These are phyloP conservation scores for Podospora australis DNA, from an alignment of 495 filamentous ascomycete genomes.

Conservation along the genomic window DNA sequence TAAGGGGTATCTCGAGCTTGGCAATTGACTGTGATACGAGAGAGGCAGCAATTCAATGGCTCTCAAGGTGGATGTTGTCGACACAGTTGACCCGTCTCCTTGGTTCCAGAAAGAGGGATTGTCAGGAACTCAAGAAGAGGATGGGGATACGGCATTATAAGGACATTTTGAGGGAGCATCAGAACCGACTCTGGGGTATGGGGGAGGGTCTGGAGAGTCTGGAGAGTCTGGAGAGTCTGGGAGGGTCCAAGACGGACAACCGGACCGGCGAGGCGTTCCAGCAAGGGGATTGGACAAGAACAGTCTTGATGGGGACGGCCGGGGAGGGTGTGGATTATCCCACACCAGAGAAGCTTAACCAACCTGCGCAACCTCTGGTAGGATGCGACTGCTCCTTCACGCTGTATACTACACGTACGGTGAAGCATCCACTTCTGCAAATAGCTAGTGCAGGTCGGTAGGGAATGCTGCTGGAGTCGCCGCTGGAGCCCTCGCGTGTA, in stretches of 20 bases:
- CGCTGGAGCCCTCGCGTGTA: not conserved
- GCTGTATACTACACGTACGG: not conserved
- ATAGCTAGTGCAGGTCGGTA: constrained; percentile 11
- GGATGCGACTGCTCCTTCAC: constrained; percentile 6
- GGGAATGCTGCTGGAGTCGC: not conserved
- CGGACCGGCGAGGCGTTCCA: constrained; percentile 22
- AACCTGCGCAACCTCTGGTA: constrained; percentile 16
- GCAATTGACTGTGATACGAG: constrained; percentile 1
- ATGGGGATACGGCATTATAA: constrained; percentile 17
- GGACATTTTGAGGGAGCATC: constrained; percentile 8
- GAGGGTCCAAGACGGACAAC: constrained; percentile 16
- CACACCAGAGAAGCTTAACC: constrained; percentile 21
- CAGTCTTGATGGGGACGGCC: constrained; percentile 4
- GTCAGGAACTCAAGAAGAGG: constrained; percentile 9
- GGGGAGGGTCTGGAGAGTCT: constrained; percentile 1
- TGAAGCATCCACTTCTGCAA: constrained; percentile 24
- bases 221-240: not conserved
- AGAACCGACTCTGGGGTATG: constrained; percentile 10
- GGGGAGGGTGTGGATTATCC: constrained; percentile 2
- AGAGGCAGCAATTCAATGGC: constrained; percentile 5
- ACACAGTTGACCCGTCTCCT: constrained; percentile 17
- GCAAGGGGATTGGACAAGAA: constrained; percentile 1
- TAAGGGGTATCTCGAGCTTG: not conserved
- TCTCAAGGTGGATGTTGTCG: constrained; percentile 11
- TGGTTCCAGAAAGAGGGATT: constrained; percentile 12